Conservation (phyloP, 768 basidiomycete genomes). For the Mycena sanguinolenta region DNA sequence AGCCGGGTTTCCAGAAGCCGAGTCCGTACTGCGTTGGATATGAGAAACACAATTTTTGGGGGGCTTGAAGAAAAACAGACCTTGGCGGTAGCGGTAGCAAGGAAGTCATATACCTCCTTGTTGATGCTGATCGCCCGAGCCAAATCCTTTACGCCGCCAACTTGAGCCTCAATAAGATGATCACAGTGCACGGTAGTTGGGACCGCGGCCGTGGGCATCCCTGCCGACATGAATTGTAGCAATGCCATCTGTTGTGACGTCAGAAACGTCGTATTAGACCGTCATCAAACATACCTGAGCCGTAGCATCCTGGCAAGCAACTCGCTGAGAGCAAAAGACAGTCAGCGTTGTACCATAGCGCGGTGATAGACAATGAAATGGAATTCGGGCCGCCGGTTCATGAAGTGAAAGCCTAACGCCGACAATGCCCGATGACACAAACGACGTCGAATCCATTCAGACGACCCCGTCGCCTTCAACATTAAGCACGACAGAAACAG, state of each 20-base stretch:
- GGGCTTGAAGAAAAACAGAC: constrained; percentile 50
- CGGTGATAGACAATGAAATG: neutral
- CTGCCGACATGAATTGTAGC: constrained; percentile 99
- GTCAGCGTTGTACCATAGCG: constrained; percentile 10
- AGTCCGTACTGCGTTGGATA: constrained; percentile 82
- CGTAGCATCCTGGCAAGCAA: constrained; percentile 93
- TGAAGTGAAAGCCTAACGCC: neutral
- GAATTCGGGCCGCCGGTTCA: neutral
- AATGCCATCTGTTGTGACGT: constrained; percentile 89
- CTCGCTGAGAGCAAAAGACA: constrained; percentile 64
- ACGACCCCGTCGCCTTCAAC: too few relatives aligned
- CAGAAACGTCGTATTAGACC: constrained; percentile 37
- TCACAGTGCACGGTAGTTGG: constrained; percentile 99
- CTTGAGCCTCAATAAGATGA: constrained; percentile 97
- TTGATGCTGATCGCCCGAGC: constrained; percentile 92
- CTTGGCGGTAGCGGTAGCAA: constrained; percentile 96
- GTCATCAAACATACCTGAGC: constrained; percentile 72
- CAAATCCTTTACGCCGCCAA: constrained; percentile 94
- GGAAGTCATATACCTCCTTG: constrained; percentile 99
- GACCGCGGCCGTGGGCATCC: constrained; percentile 97
- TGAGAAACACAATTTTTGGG: constrained; percentile 9
- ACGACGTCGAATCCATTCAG: neutral
- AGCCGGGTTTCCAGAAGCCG: constrained; percentile 99
- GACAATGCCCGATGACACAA: neutral
- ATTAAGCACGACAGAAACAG: constrained; percentile 18